These are phyloP conservation scores for Xylariaceae sp. DNA, from an alignment of 2,329 filamentous ascomycete species.

Conservation along the genomic window DNA sequence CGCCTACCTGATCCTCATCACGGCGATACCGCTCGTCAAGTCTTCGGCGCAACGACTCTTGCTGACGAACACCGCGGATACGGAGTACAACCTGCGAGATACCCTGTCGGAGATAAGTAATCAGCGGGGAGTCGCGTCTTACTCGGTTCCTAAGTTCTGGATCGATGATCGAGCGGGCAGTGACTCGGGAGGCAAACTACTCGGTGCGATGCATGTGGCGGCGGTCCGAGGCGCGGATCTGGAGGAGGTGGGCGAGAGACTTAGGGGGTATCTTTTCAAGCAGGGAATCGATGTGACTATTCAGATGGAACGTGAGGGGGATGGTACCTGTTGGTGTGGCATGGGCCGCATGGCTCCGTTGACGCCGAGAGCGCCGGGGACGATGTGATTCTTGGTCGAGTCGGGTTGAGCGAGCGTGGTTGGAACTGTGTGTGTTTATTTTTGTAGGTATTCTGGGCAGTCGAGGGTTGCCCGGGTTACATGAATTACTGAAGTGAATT, in stretches of 20 bases:
- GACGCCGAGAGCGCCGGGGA: constrained; percentile 22
- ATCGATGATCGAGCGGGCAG: constrained; percentile 61
- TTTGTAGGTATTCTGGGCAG: no score
- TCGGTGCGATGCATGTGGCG: constrained; percentile 83
- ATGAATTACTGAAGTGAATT: no score
- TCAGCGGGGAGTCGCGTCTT: constrained; percentile 77
- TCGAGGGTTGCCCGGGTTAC: no score
- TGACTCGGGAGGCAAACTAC: constrained; percentile 48
- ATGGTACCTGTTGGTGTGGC: constrained; percentile 58
- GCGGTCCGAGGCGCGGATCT: constrained; percentile 66
- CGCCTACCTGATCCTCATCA: constrained; percentile 86
- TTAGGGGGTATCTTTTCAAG: constrained; percentile 62
- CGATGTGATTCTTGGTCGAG: constrained; percentile 1
- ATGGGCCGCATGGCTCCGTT: constrained; percentile 35
- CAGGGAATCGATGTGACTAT: constrained; percentile 76
- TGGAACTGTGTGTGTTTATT: not conserved
- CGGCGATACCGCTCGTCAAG: constrained; percentile 79
- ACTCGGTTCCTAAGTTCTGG: constrained; percentile 89
- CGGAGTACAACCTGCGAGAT: constrained; percentile 84
- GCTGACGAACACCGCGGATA: constrained; percentile 75
- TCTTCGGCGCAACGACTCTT: constrained; percentile 79
- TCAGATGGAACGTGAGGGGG: constrained; percentile 82
- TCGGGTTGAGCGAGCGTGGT: not conserved
- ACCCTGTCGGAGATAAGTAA: constrained; percentile 77
- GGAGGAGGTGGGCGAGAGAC: constrained; percentile 79